Evolutionary conservation across 805 yeast genomes (phyloP), one percentile per base, ranked within the genome.

Genomic region (Candida ponderosae): DNA sequence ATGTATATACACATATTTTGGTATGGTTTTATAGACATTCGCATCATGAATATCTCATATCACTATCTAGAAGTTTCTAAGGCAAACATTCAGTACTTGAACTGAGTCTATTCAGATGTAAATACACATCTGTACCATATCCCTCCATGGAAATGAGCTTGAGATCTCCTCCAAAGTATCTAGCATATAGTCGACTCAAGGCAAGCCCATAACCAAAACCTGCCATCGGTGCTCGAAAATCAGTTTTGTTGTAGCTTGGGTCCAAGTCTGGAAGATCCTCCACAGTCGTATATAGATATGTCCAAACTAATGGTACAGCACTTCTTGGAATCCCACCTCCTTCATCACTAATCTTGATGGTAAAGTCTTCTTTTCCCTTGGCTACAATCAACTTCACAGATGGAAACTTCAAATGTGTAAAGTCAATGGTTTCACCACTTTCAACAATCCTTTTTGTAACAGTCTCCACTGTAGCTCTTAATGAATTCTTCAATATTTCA

Each of bases 181-280:
- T 78, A 2, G 96, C 89, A 48, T 88, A 88, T 29, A 87, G 67
- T 40, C 96, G 62, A 34, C 93, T 81, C 38, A 88, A 79, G 2
- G 96, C 95, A 48, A 87, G 67, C 0, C 96, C 96, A 52, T 87
- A 89, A 21, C 96, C 96, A 47, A 83, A 81, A 0, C 96, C 96
- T 36, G 95, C 95, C 84, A 87, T 81, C 40, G 96, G 96, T 1
- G 95, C 95, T 54, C 75, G 74, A 62, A 83, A 81, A 40, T 80
- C 82, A 18, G 77, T 66, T 48, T 75, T 76, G 44, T 70, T 67
- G 29, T 63, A 57, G 6, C 48, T 42, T 11, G 54, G 47, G 36
- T 51, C 50, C 34, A 80, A 60, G 18, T 66, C 70, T 1, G 90
- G 90, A 6, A 82, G 72, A 36, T 76, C 71, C 47, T 78, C 77